phyloP scores from a whole-genome alignment of 2,329 filamentous ascomycete genomes.

The Xylaria sp. region DNA sequence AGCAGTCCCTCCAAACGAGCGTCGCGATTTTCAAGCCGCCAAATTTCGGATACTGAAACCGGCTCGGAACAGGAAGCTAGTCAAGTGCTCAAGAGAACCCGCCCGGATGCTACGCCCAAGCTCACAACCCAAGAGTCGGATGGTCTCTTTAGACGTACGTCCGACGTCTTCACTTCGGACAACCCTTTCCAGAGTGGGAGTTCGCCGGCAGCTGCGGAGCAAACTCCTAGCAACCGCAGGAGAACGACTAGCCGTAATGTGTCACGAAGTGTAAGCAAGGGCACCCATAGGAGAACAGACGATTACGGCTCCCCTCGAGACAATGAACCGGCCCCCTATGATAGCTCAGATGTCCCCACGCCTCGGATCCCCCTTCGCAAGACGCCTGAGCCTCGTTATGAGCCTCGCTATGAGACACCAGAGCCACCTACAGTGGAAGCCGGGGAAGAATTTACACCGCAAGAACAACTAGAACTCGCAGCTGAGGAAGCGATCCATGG shows the following conservation, averaged over 20 bases:
- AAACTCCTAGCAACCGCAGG: constrained; percentile 56
- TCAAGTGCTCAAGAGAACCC: constrained; percentile 21
- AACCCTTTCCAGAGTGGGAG: constrained; percentile 93
- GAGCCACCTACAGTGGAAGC: constrained; percentile 59
- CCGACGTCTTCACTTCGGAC: constrained; percentile 77
- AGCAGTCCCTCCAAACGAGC: constrained; percentile 59
- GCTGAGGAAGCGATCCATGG: constrained; percentile 67
- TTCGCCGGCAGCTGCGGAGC: constrained; percentile 59
- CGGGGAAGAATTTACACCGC: constrained; percentile 92
- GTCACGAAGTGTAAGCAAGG: constrained; percentile 46
- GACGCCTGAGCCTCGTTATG: constrained; percentile 42
- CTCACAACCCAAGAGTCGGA: constrained; percentile 62
- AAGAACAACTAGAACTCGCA: constrained; percentile 83
- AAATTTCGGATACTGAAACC: constrained; percentile 59
- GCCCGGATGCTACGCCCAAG: constrained; percentile 53
- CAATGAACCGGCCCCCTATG: constrained; percentile 58
- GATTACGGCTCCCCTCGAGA: constrained; percentile 55
- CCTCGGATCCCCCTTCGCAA: constrained; percentile 45
- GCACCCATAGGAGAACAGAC: constrained; percentile 53
- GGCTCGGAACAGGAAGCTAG: constrained; percentile 51
- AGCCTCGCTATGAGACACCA: constrained; percentile 41
- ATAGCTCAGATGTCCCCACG: constrained; percentile 63
- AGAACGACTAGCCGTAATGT: constrained; percentile 52
- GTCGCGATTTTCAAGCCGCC: constrained; percentile 60
- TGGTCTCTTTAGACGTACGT: constrained; percentile 47